phyloP scores from a whole-genome alignment of 495 filamentous ascomycete genomes.

The Delitschia confertaspora region DNA sequence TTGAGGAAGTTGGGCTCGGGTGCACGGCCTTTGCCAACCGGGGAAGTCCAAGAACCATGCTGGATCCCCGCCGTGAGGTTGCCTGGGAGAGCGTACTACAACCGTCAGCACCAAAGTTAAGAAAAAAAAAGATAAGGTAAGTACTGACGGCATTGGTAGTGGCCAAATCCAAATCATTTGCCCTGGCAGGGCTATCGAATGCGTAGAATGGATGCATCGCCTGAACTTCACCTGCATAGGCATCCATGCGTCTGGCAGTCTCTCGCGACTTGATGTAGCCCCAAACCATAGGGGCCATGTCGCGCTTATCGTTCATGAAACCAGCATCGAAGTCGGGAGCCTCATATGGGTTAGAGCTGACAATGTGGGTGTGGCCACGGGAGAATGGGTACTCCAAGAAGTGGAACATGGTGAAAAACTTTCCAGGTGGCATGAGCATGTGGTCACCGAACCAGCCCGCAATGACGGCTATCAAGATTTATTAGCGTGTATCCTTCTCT shows the following conservation, averaged over 20 bases:
- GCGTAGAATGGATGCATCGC: conserved; percentile 53
- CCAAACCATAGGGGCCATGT: conserved; percentile 81
- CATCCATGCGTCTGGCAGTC: conserved; percentile 67
- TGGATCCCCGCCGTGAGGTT: conserved; percentile 66
- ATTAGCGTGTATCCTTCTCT: not conserved
- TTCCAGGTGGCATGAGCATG: conserved; percentile 52
- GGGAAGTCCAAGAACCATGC: conserved; percentile 44
- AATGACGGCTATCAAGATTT: conserved; percentile 25
- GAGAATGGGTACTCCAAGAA: conserved; percentile 80
- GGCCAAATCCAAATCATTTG: conserved; percentile 62
- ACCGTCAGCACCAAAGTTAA: too few species aligned
- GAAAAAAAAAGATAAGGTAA: too few species aligned
- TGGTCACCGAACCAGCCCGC: conserved; percentile 34
- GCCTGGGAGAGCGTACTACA: conserved; percentile 59
- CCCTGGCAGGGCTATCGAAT: conserved; percentile 57
- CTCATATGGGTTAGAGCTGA: conserved; percentile 61
- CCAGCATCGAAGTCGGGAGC: conserved; percentile 72
- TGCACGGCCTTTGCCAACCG: conserved; percentile 41
- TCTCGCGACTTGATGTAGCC: conserved; percentile 80
- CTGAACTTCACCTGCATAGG: conserved; percentile 62
- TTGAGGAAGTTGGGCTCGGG: conserved; percentile 41
- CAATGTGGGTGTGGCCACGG: conserved; percentile 64
- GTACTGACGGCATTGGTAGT: conserved; percentile 52
- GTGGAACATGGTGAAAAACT: conserved; percentile 85
- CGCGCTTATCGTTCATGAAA: conserved; percentile 78